Conservation (phyloP, 2,329 filamentous ascomycete genomes). For the Xenosphaeropsis pyriputrescens region DNA sequence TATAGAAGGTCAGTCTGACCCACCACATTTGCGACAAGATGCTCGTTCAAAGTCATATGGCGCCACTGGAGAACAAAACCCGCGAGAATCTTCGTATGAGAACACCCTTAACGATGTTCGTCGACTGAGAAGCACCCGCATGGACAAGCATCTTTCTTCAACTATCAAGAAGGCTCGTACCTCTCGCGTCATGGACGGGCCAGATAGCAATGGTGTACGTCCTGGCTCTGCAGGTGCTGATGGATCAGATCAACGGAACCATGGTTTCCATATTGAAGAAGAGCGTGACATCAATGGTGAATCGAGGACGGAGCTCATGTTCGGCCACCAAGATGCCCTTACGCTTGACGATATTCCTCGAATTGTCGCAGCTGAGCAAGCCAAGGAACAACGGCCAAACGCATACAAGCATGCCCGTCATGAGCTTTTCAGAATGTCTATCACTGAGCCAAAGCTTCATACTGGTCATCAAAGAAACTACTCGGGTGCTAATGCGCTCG, state of each 20-base stretch:
- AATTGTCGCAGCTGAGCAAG: slow-evolving; percentile 91
- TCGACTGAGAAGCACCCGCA: slow-evolving; percentile 76
- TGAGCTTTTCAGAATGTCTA: slow-evolving; percentile 43
- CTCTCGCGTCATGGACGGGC: slow-evolving; percentile 84
- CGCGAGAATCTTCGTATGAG: slow-evolving; percentile 68
- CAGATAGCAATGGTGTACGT: slow-evolving; percentile 50
- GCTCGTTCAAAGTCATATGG: slow-evolving; percentile 62
- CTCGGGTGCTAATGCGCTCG: slow-evolving; percentile 38
- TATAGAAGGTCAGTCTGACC: slow-evolving; percentile 29
- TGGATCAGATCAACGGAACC: slow-evolving; percentile 33
- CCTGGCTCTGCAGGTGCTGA: slow-evolving; percentile 60
- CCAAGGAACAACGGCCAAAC: slow-evolving; percentile 74
- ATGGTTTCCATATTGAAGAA: slow-evolving; percentile 65
- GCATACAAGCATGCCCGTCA: slow-evolving; percentile 63
- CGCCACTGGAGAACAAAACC: slow-evolving; percentile 41
- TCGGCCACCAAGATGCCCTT: slow-evolving; percentile 80
- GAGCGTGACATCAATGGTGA: slow-evolving; percentile 58
- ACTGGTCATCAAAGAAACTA: slow-evolving; percentile 56
- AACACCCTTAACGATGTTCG: slow-evolving; percentile 93
- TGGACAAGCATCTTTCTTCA: slow-evolving; percentile 88
- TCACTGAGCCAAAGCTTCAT: slow-evolving; percentile 47
- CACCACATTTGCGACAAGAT: slow-evolving; percentile 44
- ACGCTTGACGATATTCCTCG: slow-evolving; percentile 93
- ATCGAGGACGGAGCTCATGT: slow-evolving; percentile 63
- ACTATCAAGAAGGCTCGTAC: slow-evolving; percentile 83